phyloP scores from a whole-genome alignment of 1,139 yeast species.

The Saccharomyces pastorianus region DNA sequence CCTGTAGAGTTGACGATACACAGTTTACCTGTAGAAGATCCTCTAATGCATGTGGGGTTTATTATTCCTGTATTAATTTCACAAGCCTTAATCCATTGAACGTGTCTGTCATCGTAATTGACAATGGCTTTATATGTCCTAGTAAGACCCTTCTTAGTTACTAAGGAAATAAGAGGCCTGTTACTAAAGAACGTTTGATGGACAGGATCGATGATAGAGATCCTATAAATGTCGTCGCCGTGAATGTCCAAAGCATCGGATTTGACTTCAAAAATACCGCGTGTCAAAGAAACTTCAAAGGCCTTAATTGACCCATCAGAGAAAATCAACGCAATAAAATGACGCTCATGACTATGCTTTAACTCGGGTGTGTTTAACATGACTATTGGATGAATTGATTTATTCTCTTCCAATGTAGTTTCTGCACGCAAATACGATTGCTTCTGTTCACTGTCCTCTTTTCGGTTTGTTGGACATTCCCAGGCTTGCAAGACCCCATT shows the following conservation, averaged over 20 bases:
- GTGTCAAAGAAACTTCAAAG: constrained; percentile 22
- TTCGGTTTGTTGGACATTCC: constrained; percentile 41
- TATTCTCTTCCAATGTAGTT: constrained; percentile 7
- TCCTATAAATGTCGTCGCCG: constrained; percentile 35
- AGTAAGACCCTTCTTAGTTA: constrained; percentile 50
- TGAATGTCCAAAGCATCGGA: constrained; percentile 16
- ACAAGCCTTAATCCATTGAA: constrained; percentile 47
- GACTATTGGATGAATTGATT: constrained; percentile 31
- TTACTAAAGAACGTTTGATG: constrained; percentile 39
- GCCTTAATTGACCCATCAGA: constrained; percentile 27
- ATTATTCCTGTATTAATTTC: constrained; percentile 48
- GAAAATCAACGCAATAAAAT: constrained; percentile 41
- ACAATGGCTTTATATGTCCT: constrained; percentile 41
- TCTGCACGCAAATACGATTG: constrained; percentile 17
- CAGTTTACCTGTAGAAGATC: constrained; percentile 66
- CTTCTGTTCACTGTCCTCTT: constrained; percentile 13
- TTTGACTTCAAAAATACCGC: constrained; percentile 16
- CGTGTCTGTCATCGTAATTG: constrained; percentile 15
- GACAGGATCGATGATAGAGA: constrained; percentile 62
- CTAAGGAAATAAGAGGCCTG: constrained; percentile 48
- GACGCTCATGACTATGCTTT: constrained; percentile 29
- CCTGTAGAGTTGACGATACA: constrained; percentile 58
- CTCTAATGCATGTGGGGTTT: constrained; percentile 50
- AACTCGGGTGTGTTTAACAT: constrained; percentile 44
- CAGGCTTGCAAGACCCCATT: constrained; percentile 45